These are phyloP conservation scores for Canavalia gladiata DNA, from an alignment of 306 rosid species.

Conservation along the genomic window DNA sequence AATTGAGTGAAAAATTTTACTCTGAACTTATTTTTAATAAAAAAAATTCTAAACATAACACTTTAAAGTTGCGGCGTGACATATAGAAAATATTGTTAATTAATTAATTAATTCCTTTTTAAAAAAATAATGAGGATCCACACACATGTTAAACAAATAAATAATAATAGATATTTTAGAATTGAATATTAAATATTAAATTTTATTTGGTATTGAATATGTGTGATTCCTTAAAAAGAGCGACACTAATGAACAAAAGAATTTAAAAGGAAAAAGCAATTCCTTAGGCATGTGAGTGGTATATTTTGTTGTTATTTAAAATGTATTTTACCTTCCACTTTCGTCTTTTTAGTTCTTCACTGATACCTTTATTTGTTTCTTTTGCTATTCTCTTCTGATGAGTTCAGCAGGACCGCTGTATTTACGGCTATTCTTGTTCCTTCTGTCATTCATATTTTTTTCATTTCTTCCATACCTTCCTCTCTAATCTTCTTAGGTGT, in stretches of 20 bases:
- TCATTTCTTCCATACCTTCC: not conserved
- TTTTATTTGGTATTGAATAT: not conserved
- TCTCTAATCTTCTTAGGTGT: conserved; percentile 18
- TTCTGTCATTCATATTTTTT: conserved; percentile 2
- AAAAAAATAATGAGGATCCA: not conserved
- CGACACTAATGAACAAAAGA: not conserved
- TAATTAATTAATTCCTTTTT: not conserved
- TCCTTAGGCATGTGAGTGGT: conserved; percentile 3
- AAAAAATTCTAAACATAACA: too few species aligned
- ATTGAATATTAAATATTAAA: not conserved
- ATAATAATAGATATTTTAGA: too few species aligned
- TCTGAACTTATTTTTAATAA: too few species aligned
- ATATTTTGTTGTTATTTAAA: not conserved
- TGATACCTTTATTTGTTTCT: not conserved
- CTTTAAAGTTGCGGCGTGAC: conserved; percentile 9
- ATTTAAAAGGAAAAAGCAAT: conserved; percentile 13
- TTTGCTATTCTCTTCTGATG: not conserved
- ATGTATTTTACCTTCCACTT: not conserved
- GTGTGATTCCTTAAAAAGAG: not conserved
- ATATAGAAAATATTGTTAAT: not conserved
- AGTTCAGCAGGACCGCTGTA: not conserved
- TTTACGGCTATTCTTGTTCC: conserved; percentile 18
- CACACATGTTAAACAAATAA: not conserved
- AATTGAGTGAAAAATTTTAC: too few species aligned
- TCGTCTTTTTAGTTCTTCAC: not conserved